phyloP scores from a whole-genome alignment of 768 basidiomycete genomes.

The Lentinus tigrinus region DNA sequence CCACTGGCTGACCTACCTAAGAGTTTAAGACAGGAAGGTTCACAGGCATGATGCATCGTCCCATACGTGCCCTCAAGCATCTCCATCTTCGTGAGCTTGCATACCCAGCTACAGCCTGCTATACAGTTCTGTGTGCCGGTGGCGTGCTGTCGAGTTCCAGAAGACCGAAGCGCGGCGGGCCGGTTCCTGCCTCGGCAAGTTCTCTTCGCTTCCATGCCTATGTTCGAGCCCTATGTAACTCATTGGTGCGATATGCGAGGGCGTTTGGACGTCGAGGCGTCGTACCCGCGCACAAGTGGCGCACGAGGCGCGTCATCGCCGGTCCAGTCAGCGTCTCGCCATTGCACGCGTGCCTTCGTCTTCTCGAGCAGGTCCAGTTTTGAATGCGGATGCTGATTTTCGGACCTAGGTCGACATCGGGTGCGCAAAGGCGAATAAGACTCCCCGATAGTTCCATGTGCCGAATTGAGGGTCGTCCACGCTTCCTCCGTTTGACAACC shows the following conservation, averaged over 20 bases:
- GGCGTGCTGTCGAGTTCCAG: no score
- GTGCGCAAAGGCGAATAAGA: neutral
- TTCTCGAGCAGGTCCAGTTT: conserved; percentile 3
- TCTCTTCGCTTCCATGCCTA: no score
- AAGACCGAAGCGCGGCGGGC: no score
- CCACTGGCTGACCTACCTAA: neutral
- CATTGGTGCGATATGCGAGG: no score
- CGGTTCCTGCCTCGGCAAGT: no score
- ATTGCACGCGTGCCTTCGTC: neutral
- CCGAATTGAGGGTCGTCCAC: conserved; percentile 5
- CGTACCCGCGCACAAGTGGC: neutral
- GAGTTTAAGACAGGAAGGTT: conserved; percentile 27
- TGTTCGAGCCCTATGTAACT: no score
- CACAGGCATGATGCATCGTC: conserved; percentile 11
- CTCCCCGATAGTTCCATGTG: neutral
- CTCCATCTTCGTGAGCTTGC: no score
- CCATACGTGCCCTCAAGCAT: no score
- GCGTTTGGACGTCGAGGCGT: neutral
- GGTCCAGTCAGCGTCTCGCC: neutral
- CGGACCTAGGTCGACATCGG: neutral
- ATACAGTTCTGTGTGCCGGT: no score
- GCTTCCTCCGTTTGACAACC: conserved; percentile 2
- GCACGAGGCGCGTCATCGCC: neutral
- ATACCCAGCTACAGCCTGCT: no score
- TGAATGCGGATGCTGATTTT: neutral